Percentiles rank a stretch among this genome's conserved stretches.
These are phyloP conservation scores for Hymenotorrendiella dingleyae DNA, from an alignment of 2,329 filamentous ascomycete species.

Conservation along the genomic window DNA sequence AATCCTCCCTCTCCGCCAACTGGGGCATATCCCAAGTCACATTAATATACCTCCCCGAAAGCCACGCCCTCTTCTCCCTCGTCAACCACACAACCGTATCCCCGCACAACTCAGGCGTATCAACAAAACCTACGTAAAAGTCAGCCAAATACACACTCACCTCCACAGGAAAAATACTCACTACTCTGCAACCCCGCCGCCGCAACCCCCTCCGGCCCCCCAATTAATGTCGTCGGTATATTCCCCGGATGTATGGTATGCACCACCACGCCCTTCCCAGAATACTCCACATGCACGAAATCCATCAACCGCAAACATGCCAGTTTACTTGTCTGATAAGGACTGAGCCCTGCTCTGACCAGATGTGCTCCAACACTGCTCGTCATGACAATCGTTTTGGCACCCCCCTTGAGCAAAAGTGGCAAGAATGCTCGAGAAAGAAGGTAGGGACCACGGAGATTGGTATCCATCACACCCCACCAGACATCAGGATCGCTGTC, in stretches of 20 bases:
- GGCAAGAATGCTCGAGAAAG: slow-evolving; percentile 39
- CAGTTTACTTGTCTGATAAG: slow-evolving; percentile 44
- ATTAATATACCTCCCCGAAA: slow-evolving; percentile 39
- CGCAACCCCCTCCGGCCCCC: slow-evolving; percentile 9
- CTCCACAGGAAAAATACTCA: slow-evolving; percentile 4
- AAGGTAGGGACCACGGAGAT: slow-evolving; percentile 42
- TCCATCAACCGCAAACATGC: slow-evolving; percentile 44
- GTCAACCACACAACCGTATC: slow-evolving; percentile 41
- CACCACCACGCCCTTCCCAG: slow-evolving; percentile 34
- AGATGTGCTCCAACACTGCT: slow-evolving; percentile 38
- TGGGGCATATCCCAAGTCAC: slow-evolving; percentile 44
- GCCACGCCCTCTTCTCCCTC: slow-evolving; percentile 37
- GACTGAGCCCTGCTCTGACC: slow-evolving; percentile 31
- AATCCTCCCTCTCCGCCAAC: slow-evolving; percentile 35
- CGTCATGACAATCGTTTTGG: slow-evolving; percentile 43
- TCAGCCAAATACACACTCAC: background rate
- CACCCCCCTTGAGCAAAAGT: slow-evolving; percentile 21
- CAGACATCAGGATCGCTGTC: slow-evolving; percentile 30
- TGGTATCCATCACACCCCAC: slow-evolving; percentile 41
- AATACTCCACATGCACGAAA: slow-evolving; percentile 41
- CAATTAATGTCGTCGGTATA: slow-evolving; percentile 18
- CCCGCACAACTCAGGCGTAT: slow-evolving; percentile 32
- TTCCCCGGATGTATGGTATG: slow-evolving; percentile 36
- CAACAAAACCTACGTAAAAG: slow-evolving; percentile 34
- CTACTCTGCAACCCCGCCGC: slow-evolving; percentile 7